phyloP scores from a whole-genome alignment of 495 filamentous ascomycete genomes.

The Lophiostoma macrostomum region DNA sequence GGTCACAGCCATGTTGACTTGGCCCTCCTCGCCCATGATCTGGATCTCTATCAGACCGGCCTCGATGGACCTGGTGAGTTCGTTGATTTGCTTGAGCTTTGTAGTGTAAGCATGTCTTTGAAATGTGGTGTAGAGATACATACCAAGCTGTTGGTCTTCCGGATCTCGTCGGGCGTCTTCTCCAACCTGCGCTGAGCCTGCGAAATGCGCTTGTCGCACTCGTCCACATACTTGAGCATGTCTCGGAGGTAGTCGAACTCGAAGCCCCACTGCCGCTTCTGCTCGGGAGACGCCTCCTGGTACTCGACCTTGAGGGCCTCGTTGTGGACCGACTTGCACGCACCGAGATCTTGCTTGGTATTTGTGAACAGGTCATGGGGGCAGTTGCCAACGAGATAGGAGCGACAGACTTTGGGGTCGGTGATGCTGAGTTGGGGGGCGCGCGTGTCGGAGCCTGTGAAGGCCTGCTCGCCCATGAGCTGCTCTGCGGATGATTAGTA shows the following conservation, averaged over 20 bases:
- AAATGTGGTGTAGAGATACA: slow-evolving; percentile 7
- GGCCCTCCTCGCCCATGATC: slow-evolving; percentile 76
- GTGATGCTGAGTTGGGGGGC: slow-evolving; percentile 79
- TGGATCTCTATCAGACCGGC: slow-evolving; percentile 80
- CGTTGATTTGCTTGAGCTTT: slow-evolving; percentile 78
- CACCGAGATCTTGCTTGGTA: slow-evolving; percentile 95
- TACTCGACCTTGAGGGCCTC: slow-evolving; percentile 87
- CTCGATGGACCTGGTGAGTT: slow-evolving; percentile 75
- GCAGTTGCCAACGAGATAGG: slow-evolving; percentile 89
- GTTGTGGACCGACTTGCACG: slow-evolving; percentile 85
- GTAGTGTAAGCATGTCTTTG: neutral
- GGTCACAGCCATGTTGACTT: slow-evolving; percentile 74
- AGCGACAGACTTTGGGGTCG: slow-evolving; percentile 92
- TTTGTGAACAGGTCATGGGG: slow-evolving; percentile 99
- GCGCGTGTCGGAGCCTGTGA: slow-evolving; percentile 68
- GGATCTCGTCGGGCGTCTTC: slow-evolving; percentile 97
- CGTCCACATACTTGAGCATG: slow-evolving; percentile 91
- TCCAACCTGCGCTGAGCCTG: slow-evolving; percentile 84
- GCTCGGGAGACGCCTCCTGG: slow-evolving; percentile 60
- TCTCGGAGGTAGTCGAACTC: slow-evolving; percentile 96
- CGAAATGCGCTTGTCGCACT: slow-evolving; percentile 93
- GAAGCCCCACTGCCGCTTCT: slow-evolving; percentile 79
- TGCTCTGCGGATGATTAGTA: slow-evolving; percentile 38
- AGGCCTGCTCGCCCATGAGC: slow-evolving; percentile 79
- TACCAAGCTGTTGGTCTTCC: slow-evolving; percentile 86